Evolutionary conservation across 208 protist genomes (phyloP), one percentile per base, ranked within the genome.

Genomic region (Tritrichomonas musculus): DNA sequence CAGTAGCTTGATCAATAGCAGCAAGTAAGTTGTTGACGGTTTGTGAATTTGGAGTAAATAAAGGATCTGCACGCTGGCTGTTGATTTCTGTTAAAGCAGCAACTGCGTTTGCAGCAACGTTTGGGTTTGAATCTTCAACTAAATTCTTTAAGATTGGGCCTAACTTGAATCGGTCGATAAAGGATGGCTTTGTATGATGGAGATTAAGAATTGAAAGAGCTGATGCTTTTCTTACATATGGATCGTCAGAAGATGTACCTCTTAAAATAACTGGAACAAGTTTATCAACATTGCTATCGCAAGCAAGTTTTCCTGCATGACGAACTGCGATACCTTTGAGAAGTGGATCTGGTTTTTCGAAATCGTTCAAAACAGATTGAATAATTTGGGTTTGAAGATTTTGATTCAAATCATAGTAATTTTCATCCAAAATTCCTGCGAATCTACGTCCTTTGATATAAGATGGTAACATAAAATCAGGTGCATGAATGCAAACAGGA

Each of bases 101-200:
- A 25, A 99, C 98, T 17, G 97, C 96, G 72, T 99, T 98, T 33
- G 97, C 97, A 13, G 99, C 97, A n/a, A 97, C 97, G 94, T 97
- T 98, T 65, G 98, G 97, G 95, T 99, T 99, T 73, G 96, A 93
- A 96, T 99, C 98, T 33, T 95, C 94, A 8, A 99, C 95, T 77
- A 99, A 94, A 49, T 97, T 96, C 64, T 92, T 92, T 4, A 98
- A 92, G 41, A 93, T 94, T 53, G 77, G 41, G 20, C 77, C 47
- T 17, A 88, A 47, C 57, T 88, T 88, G 47, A 88, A 88, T 30
- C 47, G 53, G 41, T 88, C 77, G 30, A 88, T 20, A 30, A 60
- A 88, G 33, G 77, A 88, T n/a, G 77, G 25, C 3, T 49, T 44
- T 30, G 44, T 36, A 8, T 88, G 41, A 47, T 88, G 77, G 41